Percentiles rank a stretch among this genome's conserved stretches.
These are phyloP conservation scores for Rhodotorula sp. DNA, from an alignment of 1,284 basidiomycete species.

Conservation along the genomic window DNA sequence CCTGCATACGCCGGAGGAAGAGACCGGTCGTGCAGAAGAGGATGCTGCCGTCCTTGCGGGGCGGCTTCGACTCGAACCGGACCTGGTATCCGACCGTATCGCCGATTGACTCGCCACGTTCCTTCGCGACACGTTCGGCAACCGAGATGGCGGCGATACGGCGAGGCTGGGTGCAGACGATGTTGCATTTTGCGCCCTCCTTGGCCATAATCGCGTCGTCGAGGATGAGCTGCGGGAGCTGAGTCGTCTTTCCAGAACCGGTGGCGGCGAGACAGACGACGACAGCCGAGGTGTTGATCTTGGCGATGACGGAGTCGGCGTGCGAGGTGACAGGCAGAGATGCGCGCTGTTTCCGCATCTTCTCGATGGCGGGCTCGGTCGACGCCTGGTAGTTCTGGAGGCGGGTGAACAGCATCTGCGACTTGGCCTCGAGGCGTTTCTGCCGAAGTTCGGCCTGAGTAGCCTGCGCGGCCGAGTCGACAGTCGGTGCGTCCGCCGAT, in stretches of 20 bases:
- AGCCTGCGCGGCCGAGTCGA: not conserved
- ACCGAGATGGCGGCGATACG: slow-evolving; percentile 90
- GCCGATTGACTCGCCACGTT: slow-evolving; percentile 76
- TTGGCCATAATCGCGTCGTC: slow-evolving; percentile 77
- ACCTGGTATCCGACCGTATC: slow-evolving; percentile 85
- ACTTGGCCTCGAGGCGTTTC: slow-evolving; percentile 57
- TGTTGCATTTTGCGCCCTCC: slow-evolving; percentile 81
- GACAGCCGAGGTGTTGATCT: slow-evolving; percentile 75
- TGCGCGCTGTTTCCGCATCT: slow-evolving; percentile 67
- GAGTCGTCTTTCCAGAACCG: slow-evolving; percentile 94
- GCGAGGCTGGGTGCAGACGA: slow-evolving; percentile 90
- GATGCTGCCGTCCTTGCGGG: slow-evolving; percentile 78
- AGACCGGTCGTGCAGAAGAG: slow-evolving; percentile 94
- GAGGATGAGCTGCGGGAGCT: slow-evolving; percentile 88
- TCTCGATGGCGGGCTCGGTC: slow-evolving; percentile 60
- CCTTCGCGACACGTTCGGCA: slow-evolving; percentile 86
- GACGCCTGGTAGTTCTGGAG: slow-evolving; percentile 62
- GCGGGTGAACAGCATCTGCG: slow-evolving; percentile 59
- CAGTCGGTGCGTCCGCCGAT: not conserved
- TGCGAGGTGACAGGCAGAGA: slow-evolving; percentile 40
- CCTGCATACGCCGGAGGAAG: slow-evolving; percentile 83
- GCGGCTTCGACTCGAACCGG: slow-evolving; percentile 79
- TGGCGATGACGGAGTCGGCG: slow-evolving; percentile 55
- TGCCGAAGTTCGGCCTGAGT: not conserved
- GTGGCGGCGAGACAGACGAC: slow-evolving; percentile 87